Percentiles rank a stretch among this genome's conserved stretches.
phyloP scores from a whole-genome alignment of 2,329 filamentous ascomycete species.

The Grosmannia serpens region DNA sequence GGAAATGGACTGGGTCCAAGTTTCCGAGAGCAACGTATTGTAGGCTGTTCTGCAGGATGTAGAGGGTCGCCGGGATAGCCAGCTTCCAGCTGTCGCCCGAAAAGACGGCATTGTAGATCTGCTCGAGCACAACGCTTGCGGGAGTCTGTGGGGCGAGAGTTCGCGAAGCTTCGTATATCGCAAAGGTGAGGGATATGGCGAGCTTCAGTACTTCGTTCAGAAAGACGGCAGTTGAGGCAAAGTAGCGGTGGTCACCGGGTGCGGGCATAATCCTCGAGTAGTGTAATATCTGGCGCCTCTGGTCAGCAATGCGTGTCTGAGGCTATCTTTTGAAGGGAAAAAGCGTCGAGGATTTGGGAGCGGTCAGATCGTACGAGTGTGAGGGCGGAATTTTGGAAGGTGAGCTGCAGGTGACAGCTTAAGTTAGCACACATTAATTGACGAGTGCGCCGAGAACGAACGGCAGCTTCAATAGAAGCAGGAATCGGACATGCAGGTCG shows the following conservation, averaged over 20 bases:
- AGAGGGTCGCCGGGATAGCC: slow-evolving; percentile 75
- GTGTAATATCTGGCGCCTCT: slow-evolving; percentile 49
- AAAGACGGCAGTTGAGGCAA: slow-evolving; percentile 87
- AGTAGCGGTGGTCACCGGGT: slow-evolving; percentile 72
- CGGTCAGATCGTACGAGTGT: slow-evolving; percentile 45
- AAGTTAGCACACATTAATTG: not conserved
- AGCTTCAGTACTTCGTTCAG: slow-evolving; percentile 89
- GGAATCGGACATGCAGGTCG: not conserved
- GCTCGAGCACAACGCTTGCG: slow-evolving; percentile 66
- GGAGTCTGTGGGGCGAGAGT: slow-evolving; percentile 68
- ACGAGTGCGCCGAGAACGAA: not conserved
- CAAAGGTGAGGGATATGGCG: slow-evolving; percentile 72
- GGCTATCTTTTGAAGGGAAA: not conserved
- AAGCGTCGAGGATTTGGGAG: not conserved
- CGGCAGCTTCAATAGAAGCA: not conserved
- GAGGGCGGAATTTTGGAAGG: slow-evolving; percentile 67
- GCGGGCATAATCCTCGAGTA: slow-evolving; percentile 92
- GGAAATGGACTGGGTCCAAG: slow-evolving; percentile 83
- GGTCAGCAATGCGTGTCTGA: not conserved
- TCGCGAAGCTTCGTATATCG: slow-evolving; percentile 75
- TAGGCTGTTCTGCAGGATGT: slow-evolving; percentile 85
- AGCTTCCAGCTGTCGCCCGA: slow-evolving; percentile 90
- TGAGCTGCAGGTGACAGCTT: slow-evolving; percentile 43
- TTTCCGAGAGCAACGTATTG: slow-evolving; percentile 90
- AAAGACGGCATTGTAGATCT: slow-evolving; percentile 72